Evolutionary conservation across 495 filamentous ascomycete genomes (phyloP), one percentile per base, ranked within the genome.

Genomic region (Clavariopsis aquatica): DNA sequence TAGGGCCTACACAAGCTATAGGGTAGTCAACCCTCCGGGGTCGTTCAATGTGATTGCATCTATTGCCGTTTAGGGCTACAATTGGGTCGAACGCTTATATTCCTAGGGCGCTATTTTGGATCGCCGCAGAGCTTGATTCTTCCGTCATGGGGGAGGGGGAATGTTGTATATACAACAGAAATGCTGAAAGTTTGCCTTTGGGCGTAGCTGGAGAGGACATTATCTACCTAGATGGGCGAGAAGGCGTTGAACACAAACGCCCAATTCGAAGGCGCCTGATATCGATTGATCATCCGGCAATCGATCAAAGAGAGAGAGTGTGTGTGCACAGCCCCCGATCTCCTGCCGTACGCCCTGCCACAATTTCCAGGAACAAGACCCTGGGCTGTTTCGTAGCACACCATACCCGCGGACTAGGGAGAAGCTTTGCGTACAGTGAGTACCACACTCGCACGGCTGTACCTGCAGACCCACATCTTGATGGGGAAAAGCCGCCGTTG

Each of bases 21-120:
- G 31, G 27, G 20, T 22, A 62, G 47, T 26, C 52, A 27, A 46
- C 23, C n/a, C 27, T 29, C 41, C 34, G 52, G 19, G 46, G 34
- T 29, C 10, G 9, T n/a, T n/a, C n/a, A 19, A 60, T 26, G 47
- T 60, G 56, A 56, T 43, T 9, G 2, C 26, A 26, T 27, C 52
- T 29, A 38, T 38, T 23, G 29, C 28, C 62, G 2, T 23, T 15
- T 45, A 24, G 34, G 29, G 57, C 58, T 62, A 43, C 58, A 67
- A 67, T 67, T 67, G 64, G 64, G 49, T 52, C 15, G 34, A 31
- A 49, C 28, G 13, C 49, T 41, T 55, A 55, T 61, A 54, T 60
- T 43, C 4, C 62, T 20, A 52, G 28, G 45, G 47, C 55, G 54
- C 34, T 52, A 36, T 60, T 60, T 57, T 52, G 45, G 45, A 20